Evolutionary conservation across 495 filamentous ascomycete genomes (phyloP).

Genomic region (Delitschia confertaspora): DNA sequence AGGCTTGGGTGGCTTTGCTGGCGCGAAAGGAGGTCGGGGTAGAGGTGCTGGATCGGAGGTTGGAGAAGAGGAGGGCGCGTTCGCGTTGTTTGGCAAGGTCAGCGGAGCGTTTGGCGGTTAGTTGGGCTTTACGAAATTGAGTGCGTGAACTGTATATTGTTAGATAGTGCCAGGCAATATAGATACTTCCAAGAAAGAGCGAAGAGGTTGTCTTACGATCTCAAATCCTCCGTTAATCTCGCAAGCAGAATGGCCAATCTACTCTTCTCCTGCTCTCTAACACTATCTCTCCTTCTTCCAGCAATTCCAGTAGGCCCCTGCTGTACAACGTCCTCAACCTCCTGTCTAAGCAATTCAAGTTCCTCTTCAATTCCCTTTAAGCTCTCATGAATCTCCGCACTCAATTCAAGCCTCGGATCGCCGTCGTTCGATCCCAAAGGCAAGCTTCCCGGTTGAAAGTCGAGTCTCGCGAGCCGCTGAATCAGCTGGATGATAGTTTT

Average conservation of each 20-base stretch:
- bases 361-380: slow-evolving; percentile 82
- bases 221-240: slow-evolving; percentile 58
- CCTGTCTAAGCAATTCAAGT: slow-evolving; percentile 69
- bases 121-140: slow-evolving; percentile 76
- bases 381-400: slow-evolving; percentile 68
- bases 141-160: slow-evolving; percentile 49
- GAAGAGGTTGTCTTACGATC: slow-evolving; percentile 42
- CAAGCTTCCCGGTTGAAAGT: slow-evolving; percentile 51
- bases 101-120: slow-evolving; percentile 69
- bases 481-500: slow-evolving; percentile 65
- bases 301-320: slow-evolving; percentile 38
- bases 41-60: slow-evolving; percentile 38
- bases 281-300: slow-evolving; percentile 36
- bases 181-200: slow-evolving; percentile 10
- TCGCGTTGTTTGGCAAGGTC: slow-evolving; percentile 64
- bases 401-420: slow-evolving; percentile 67
- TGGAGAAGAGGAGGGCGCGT: slow-evolving; percentile 63
- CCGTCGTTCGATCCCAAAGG: slow-evolving; percentile 47
- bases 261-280: slow-evolving; percentile 47
- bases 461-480: slow-evolving; percentile 59
- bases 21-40: slow-evolving; percentile 21
- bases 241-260: slow-evolving; percentile 54
- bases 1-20: slow-evolving; percentile 15
- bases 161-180: too few species aligned
- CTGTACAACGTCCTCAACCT: slow-evolving; percentile 53